A percentile compares a stretch with the other conserved stretches of the same genome.
Conservation (phyloP, 179 eudicot genomes). For the Heliamphora pulchella region DNA sequence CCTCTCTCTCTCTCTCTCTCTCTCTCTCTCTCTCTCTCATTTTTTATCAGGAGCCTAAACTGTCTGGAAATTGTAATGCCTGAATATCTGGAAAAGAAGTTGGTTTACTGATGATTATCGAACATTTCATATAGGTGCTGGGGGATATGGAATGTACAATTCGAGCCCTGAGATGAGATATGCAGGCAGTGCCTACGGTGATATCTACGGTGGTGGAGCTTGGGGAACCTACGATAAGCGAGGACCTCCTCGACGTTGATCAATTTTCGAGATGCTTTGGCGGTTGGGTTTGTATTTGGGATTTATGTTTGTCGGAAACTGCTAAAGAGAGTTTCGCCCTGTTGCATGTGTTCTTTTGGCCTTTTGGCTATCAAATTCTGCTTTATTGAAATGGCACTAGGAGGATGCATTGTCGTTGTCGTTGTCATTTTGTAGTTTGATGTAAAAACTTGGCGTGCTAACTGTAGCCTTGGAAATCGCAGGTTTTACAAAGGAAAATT, state of each 20-base stretch:
- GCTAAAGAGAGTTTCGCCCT: constrained; percentile 1
- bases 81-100: not conserved
- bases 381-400: constrained; percentile 7
- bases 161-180: constrained; percentile 55
- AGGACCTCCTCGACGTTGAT: constrained; percentile 42
- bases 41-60: not conserved
- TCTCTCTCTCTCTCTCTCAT: constrained; percentile 9
- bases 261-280: not conserved
- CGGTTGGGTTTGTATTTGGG: not conserved
- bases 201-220: constrained; percentile 40
- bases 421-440: no score
- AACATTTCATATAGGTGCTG: constrained; percentile 31
- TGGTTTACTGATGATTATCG: not conserved
- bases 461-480: not conserved
- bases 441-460: not conserved
- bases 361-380: constrained; percentile 4
- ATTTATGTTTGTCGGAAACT: not conserved
- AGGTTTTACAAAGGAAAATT: not conserved
- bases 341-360: not conserved
- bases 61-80: not conserved
- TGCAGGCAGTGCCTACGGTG: constrained; percentile 38
- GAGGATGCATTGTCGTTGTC: not conserved
- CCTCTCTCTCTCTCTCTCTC: no score
- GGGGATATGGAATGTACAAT: constrained; percentile 48
- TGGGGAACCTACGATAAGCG: constrained; percentile 57